Conservation (phyloP, 2,329 filamentous ascomycete genomes). For the Aspergillus nomiae region DNA sequence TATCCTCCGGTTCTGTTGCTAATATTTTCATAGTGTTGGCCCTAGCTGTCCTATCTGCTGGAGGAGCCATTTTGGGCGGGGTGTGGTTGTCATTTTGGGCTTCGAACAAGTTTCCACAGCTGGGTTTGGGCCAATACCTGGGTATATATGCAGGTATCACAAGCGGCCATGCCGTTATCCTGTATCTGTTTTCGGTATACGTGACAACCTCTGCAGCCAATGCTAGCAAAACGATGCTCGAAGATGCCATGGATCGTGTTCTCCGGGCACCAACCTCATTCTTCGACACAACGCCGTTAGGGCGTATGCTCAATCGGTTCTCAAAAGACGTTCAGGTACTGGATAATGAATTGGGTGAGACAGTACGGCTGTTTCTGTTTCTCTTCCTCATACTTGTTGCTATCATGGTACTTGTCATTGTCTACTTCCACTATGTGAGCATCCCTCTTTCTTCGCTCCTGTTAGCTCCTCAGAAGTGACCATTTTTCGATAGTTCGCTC, state of each 20-base stretch:
- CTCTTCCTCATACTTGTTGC: too few species aligned
- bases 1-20: too few species aligned
- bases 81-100: not conserved
- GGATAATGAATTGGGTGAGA: not conserved
- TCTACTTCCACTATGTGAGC: too few species aligned
- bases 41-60: not conserved
- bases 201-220: constrained; percentile 79
- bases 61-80: not conserved
- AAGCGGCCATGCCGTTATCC: constrained; percentile 67
- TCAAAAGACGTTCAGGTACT: constrained; percentile 46
- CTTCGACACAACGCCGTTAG: constrained; percentile 94
- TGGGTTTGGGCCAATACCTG: constrained; percentile 65
- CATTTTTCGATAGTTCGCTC: too few species aligned
- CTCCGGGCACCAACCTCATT: constrained; percentile 76
- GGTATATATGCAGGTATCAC: constrained; percentile 72
- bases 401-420: too few species aligned
- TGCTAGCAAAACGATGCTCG: constrained; percentile 79
- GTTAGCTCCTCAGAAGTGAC: too few species aligned
- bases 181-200: constrained; percentile 78
- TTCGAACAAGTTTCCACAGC: not conserved
- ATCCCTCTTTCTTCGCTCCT: too few species aligned
- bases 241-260: constrained; percentile 75
- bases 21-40: not conserved
- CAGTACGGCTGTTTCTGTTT: too few species aligned
- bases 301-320: constrained; percentile 94